Base-by-base conservation (phyloP, 2,329 filamentous ascomycete genomes). In the Aspergillus sp. region DNA sequence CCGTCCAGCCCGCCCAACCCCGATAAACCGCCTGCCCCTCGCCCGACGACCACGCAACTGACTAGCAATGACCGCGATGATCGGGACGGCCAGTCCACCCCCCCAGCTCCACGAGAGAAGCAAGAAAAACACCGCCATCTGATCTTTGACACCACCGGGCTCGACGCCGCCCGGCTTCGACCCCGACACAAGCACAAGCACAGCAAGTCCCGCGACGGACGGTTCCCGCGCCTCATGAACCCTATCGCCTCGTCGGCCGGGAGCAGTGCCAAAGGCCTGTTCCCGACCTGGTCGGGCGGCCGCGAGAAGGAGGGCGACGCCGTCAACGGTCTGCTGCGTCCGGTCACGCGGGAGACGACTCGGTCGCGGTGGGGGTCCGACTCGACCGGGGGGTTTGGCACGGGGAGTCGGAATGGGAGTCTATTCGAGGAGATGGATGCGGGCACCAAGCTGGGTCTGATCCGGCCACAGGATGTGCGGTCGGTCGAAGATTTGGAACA, bases 401-500 rank as follows among this genome's bases (percentile, higher is more conserved):
- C 55, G 11, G 58, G 61, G 4, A 67, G 65, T 54, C 62, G 68
- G 38, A 65, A 62, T 38, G 64, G 60, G 4, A 69, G 64, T 60
- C 48, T 70, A 3, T 51, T 66, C 4, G 64, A 69, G 52, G 57
- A 53, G 1, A 59, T 57, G 3, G 64, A 65, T 36, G 57, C 61
- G 53, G 62, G 59, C 48, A 63, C 61, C n/a, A 61, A 57, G 17
- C 36, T 67, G 13, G 63, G 61, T n/a, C 58, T 59, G 45, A 62
- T 70, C 25, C 61, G 57, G 43, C 58, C 59, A 45, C 64, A 61
- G 38, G 69, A 70, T 38, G 62, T 69, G 32, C 58, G 62, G 21
- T 71, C 65, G 4, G 61, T 62, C 63, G 65, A 63, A 20, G 71
- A 75, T 50, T 56, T 76, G 45, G 67, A 69, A 40, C 61, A 60